Conservation (phyloP, 2,329 filamentous ascomycete species). For the Hirsutella thompsonii region DNA sequence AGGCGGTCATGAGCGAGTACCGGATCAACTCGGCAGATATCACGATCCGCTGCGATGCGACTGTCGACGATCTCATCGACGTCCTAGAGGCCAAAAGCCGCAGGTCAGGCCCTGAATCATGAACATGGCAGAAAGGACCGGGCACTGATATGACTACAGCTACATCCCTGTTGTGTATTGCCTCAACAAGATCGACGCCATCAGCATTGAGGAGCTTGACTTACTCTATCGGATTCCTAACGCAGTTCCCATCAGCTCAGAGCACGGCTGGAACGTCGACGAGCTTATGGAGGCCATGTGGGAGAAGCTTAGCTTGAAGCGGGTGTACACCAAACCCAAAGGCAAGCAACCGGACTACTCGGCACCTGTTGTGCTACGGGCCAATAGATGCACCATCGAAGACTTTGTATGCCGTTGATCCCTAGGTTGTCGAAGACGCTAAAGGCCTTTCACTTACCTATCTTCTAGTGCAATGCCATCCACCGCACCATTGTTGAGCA, state of each 20-base stretch:
- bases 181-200: constrained; percentile 97
- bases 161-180: constrained; percentile 99
- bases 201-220: constrained; percentile 95
- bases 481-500: constrained; percentile 93
- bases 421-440: constrained; percentile 1
- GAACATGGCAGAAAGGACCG: too few species aligned
- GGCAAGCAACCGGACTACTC: constrained; percentile 88
- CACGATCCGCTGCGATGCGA: constrained; percentile 93
- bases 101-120: constrained; percentile 16
- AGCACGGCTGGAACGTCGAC: constrained; percentile 96
- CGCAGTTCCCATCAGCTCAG: constrained; percentile 91
- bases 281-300: constrained; percentile 97
- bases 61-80: constrained; percentile 93
- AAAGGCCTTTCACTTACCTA: constrained; percentile 7
- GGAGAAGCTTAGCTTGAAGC: constrained; percentile 84
- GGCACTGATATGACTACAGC: constrained; percentile 26
- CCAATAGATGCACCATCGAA: constrained; percentile 76
- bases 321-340: constrained; percentile 98
- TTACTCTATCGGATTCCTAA: constrained; percentile 94
- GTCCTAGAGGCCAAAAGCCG: constrained; percentile 86
- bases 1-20: constrained; percentile 95
- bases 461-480: constrained; percentile 80
- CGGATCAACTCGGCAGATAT: constrained; percentile 94
- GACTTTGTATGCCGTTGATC: constrained; percentile 66
- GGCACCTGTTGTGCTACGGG: constrained; percentile 76